phyloP scores from a whole-genome alignment of 2,329 filamentous ascomycete species.

The Colletotrichum sp. region DNA sequence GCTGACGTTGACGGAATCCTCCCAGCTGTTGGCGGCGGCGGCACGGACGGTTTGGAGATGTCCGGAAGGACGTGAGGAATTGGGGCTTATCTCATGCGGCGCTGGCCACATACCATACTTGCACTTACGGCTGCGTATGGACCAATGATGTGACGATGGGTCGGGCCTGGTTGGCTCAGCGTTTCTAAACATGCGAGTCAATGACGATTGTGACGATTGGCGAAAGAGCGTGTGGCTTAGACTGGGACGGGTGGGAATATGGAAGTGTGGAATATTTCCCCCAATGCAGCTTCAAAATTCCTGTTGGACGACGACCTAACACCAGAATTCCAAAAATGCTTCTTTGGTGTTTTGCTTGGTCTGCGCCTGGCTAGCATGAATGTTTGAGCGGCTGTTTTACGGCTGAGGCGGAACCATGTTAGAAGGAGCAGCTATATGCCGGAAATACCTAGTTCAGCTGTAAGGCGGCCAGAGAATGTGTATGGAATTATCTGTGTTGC shows the following conservation, averaged over 20 bases:
- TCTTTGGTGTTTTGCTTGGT: neutral
- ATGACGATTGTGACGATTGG: neutral
- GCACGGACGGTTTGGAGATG: constrained; percentile 22
- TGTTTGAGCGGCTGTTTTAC: neutral
- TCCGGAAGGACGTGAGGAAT: constrained; percentile 19
- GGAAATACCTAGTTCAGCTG: neutral
- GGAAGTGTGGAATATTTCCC: neutral
- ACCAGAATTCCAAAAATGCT: neutral
- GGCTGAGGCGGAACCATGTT: neutral
- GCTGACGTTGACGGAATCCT: constrained; percentile 10
- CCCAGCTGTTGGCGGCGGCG: neutral
- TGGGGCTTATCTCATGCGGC: constrained; percentile 1
- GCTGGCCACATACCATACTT: neutral
- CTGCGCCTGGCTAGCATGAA: neutral
- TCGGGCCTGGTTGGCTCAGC: neutral
- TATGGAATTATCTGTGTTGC: neutral
- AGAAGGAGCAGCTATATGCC: neutral
- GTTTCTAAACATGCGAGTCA: neutral
- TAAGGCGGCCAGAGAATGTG: neutral
- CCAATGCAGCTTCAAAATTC: constrained; percentile 4
- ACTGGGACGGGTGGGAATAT: neutral
- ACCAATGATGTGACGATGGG: neutral
- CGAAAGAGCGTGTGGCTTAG: neutral
- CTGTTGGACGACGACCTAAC: neutral
- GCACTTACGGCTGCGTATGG: neutral